A percentile compares a stretch with the other conserved stretches of the same genome.
These are phyloP conservation scores for Phytophthora quininea DNA, from an alignment of 352 stramenopile genomes.

Conservation along the genomic window DNA sequence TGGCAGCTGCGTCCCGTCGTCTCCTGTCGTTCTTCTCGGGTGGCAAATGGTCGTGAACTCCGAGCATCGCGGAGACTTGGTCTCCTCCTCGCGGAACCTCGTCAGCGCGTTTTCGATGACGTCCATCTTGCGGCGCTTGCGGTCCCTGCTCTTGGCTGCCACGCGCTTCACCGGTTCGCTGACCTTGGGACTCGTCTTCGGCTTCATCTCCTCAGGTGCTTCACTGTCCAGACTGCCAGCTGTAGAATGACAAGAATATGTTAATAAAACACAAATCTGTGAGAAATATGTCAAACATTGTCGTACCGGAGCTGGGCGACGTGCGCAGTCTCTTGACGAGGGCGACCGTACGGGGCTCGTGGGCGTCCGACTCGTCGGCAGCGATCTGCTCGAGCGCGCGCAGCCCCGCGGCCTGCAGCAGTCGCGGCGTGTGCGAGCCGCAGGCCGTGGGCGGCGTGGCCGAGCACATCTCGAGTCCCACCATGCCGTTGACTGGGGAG, in stretches of 20 bases:
- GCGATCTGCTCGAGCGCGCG: slow-evolving; percentile 60
- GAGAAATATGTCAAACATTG: too few relatives aligned
- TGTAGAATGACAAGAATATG: background rate
- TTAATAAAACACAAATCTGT: too few relatives aligned
- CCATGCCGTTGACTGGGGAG: slow-evolving; percentile 38
- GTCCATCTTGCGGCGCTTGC: slow-evolving; percentile 64
- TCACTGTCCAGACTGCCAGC: slow-evolving; percentile 32
- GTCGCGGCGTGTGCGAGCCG: slow-evolving; percentile 36
- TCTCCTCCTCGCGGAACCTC: slow-evolving; percentile 52
- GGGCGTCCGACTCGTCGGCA: slow-evolving; percentile 32
- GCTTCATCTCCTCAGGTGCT: background rate
- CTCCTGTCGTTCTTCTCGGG: slow-evolving; percentile 22
- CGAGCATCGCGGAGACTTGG: slow-evolving; percentile 36
- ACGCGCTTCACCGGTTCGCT: slow-evolving; percentile 52
- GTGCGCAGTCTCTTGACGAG: background rate
- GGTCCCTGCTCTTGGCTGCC: slow-evolving; percentile 49
- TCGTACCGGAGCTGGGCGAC: too few relatives aligned
- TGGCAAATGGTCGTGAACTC: slow-evolving; percentile 60
- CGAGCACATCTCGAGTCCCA: slow-evolving; percentile 45
- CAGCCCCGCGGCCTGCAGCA: slow-evolving; percentile 58
- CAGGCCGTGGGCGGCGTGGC: slow-evolving; percentile 34
- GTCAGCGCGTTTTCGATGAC: slow-evolving; percentile 67
- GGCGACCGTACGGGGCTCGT: slow-evolving; percentile 21
- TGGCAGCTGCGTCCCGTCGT: slow-evolving; percentile 20
- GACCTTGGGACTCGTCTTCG: slow-evolving; percentile 36